Evolutionary conservation across 257 asterid species (phyloP), one percentile per base, ranked within the genome.

Genomic region (Agastache rugosa): DNA sequence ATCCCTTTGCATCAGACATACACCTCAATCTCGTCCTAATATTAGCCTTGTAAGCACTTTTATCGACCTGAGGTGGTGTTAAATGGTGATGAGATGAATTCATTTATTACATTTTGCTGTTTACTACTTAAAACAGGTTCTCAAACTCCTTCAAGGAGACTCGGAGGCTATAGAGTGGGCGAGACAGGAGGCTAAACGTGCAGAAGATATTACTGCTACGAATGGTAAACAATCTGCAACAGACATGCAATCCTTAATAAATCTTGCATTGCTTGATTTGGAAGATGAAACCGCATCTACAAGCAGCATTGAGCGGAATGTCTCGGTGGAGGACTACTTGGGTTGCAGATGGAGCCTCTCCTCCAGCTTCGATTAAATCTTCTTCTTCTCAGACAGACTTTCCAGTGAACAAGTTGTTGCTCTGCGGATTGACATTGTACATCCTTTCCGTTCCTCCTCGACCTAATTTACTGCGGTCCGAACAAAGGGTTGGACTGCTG

Each of bases 281-380:
- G 96, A 84, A 77, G 93, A 90, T 20, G 95, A 86, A 48, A 72
- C 95, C 6, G 64, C 62, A 48, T 90, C 96, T 10, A 73, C 77
- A 47, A 86, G 87, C 85, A 86, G 96, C 76, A 73, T 79, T 0
- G 90, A 84, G 63, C 89, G 81, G 55, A 87, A 81, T 76, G 83
- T 90, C 64, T 87, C 95, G 0, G 95, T 90, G 42, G 96, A 92
- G 80, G 93, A 87, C 73, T 92, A 90, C 79, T 82, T 92, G 75
- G 81, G 77, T 55, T 87, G 90, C 39, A 83, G 97, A 75, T 88
- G 91, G 87, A 89, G 97, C 63, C 87, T 89, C 34, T 83, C 93
- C 50, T 85, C 96, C 44, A 90, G 95, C 88, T 88, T 87, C 55
- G 85, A 83, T 63, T 78, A 80, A 72, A 25, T 27, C 20, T 12